phyloP scores from a whole-genome alignment of 176 grass and related monocot species.

The Juncus effusus region DNA sequence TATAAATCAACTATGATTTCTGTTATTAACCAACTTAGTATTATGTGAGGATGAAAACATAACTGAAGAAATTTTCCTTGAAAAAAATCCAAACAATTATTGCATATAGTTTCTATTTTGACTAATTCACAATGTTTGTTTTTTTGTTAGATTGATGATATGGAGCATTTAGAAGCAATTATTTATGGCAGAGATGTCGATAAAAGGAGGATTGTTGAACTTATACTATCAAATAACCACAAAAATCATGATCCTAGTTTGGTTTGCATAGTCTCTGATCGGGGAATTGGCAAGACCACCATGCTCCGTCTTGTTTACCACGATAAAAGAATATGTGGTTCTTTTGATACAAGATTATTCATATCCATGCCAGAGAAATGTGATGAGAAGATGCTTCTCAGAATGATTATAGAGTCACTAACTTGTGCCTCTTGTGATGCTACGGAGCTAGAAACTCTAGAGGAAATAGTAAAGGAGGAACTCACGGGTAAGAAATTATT shows the following conservation, averaged over 20 bases:
- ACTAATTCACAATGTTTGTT: no score
- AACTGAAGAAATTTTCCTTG: no score
- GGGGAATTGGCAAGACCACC: constrained; percentile 4
- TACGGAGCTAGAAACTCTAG: constrained; percentile 9
- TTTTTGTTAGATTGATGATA: no score
- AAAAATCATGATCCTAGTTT: not conserved
- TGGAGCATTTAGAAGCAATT: not conserved
- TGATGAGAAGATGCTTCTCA: constrained; percentile 14
- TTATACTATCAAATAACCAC: not conserved
- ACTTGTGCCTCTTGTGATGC: no score
- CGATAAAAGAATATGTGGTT: not conserved
- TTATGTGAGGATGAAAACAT: no score
- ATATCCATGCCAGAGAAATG: constrained; percentile 15
- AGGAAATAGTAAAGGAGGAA: constrained; percentile 23
- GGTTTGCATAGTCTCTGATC: constrained; percentile 19
- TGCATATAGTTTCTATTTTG: no score
- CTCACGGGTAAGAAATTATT: not conserved
- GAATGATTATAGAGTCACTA: no score
- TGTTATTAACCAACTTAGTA: no score
- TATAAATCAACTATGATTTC: no score
- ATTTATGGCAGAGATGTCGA: constrained; percentile 6
- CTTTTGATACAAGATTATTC: constrained; percentile 20
- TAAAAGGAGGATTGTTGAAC: constrained; percentile 2
- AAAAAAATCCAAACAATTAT: no score
- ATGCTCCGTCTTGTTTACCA: constrained; percentile 11